Base-by-base conservation (phyloP, 139 green algal species). In the Auxenochlorella pyrenoidosa region DNA sequence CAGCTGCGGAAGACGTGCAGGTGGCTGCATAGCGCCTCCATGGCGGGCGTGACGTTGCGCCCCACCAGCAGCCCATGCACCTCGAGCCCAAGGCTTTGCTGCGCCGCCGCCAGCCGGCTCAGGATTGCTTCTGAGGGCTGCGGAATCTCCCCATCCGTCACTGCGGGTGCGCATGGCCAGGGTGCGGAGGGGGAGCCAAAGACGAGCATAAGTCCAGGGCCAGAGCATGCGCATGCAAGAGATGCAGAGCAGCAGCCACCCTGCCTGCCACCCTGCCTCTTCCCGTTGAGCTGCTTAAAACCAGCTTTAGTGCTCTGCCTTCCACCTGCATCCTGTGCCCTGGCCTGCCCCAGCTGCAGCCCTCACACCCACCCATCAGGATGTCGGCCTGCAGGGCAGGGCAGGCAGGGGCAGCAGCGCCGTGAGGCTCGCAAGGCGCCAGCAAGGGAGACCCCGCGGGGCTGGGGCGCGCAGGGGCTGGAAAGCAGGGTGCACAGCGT, bases 141-240 rank as follows among this genome's bases (percentile, higher is more conserved):
- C 0, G 93, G 88, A 78, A 99, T 97, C 90, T 99, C 96, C 0
- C 96, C 96, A 78, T 98, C 96, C 0, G 96, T 99, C 6, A 99
- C 96, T 93, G 98, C 97, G 72, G 98, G 84, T 36, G 43, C 36
- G 78, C 34, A 70, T 28, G 24, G 12, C 5, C 3, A 43, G n/a
- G 68, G 16, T 75, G n/a, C 36, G 32, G 60, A 12, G 60, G 4
- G 18, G 12, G 10, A 70, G 26, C 4, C 60, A 3, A n/a, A n/a
- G 24, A 70, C 4, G 15, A 70, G 22, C 60, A 24, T 32, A 24
- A 70, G 4, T 32, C 22, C 26, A 32, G 24, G 24, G 15, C 26
- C 15, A 70, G 60, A 34, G 24, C 60, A 32, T 12, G 4, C 15
- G 24, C 15, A 28, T 16, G 10, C 10, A 16, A 70, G 22, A 16